Evolutionary conservation across 2,329 filamentous ascomycete genomes (phyloP).

Genomic region (Acarospora socialis): DNA sequence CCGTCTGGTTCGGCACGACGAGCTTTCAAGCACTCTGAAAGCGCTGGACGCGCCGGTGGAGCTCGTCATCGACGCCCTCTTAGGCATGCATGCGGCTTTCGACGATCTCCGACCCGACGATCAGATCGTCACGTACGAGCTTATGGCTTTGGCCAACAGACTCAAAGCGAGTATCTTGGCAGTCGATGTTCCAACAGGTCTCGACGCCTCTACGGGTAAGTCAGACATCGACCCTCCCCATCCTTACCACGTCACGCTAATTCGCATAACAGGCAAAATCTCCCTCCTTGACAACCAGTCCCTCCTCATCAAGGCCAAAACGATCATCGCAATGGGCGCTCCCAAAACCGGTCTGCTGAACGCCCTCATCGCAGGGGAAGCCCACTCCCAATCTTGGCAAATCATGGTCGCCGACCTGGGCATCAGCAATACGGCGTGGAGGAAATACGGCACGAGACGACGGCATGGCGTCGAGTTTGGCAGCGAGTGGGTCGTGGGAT

Average conservation of each 20-base stretch:
- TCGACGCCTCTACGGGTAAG: slow-evolving; percentile 63
- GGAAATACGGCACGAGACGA: slow-evolving; percentile 65
- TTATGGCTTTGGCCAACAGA: slow-evolving; percentile 89
- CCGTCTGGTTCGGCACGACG: slow-evolving; percentile 49
- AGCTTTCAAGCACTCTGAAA: slow-evolving; percentile 36
- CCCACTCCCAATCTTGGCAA: slow-evolving; percentile 43
- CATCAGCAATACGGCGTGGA: slow-evolving; percentile 68
- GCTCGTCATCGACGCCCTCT: slow-evolving; percentile 74
- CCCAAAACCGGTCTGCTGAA: slow-evolving; percentile 75
- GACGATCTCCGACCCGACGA: slow-evolving; percentile 74
- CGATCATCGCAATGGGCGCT: slow-evolving; percentile 72
- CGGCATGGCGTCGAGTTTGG: slow-evolving; percentile 82
- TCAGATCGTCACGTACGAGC: slow-evolving; percentile 69
- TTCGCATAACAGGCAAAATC: slow-evolving; percentile 30
- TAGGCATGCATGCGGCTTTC: slow-evolving; percentile 76
- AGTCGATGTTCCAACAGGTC: slow-evolving; percentile 81
- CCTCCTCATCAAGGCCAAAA: slow-evolving; percentile 67
- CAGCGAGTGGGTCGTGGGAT: slow-evolving; percentile 66
- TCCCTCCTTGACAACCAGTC: slow-evolving; percentile 55
- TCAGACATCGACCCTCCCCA: slow-evolving; percentile 35
- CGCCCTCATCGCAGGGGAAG: slow-evolving; percentile 51
- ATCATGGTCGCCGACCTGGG: slow-evolving; percentile 80
- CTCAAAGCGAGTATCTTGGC: slow-evolving; percentile 70
- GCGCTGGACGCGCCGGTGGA: slow-evolving; percentile 51
- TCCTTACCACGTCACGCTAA: slow-evolving; percentile 2